Conservation (phyloP, 495 filamentous ascomycete species). For the Penicillium egyptiacum region DNA sequence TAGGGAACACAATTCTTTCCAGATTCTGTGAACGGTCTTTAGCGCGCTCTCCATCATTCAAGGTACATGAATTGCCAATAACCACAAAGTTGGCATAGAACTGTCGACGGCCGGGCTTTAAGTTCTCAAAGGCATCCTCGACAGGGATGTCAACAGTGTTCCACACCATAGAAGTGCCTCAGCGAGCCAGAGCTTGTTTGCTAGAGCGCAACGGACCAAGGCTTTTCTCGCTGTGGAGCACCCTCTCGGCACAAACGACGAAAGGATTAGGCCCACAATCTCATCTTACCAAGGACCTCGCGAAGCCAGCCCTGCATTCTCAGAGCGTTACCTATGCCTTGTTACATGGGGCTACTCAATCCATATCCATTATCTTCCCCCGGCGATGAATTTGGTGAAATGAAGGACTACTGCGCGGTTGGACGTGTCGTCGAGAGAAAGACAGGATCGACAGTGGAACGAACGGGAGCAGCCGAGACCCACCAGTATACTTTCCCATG, state of each 20-base stretch:
- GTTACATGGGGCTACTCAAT: background rate
- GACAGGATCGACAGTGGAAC: background rate
- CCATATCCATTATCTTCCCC: background rate
- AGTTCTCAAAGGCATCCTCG: background rate
- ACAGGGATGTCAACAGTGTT: background rate
- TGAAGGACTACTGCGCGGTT: background rate
- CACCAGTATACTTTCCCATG: background rate
- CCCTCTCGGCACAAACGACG: too few species aligned
- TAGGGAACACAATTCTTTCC: background rate
- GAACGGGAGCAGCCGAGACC: slow-evolving; percentile 1
- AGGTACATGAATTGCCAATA: background rate
- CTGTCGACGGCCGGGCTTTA: background rate
- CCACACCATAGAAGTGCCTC: background rate
- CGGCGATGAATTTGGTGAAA: background rate
- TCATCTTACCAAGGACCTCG: too few species aligned
- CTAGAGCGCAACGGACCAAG: background rate
- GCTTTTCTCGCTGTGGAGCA: too few species aligned
- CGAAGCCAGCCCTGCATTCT: slow-evolving; percentile 1
- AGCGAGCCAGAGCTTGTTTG: background rate
- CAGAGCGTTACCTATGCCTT: background rate
- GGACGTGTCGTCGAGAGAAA: background rate
- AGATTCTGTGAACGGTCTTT: background rate
- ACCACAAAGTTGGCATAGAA: background rate
- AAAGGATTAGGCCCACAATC: too few species aligned
- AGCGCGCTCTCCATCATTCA: background rate